Evolutionary conservation across 805 yeast genomes (phyloP).

Genomic region (Grigorovia jiainica): DNA sequence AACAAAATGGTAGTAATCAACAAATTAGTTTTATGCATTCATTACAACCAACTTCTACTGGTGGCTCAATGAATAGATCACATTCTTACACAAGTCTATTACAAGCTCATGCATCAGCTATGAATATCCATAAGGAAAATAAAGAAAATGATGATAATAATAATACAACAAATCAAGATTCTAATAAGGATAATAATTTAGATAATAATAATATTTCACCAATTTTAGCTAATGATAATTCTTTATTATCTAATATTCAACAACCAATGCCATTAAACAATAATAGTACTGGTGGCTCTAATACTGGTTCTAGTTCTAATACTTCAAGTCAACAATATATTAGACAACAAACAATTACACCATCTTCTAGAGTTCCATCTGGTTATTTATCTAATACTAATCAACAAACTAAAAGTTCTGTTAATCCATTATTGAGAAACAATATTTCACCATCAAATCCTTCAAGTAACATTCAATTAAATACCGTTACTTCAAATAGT

Average conservation of each 20-base stretch:
- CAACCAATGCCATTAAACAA: constrained; percentile 2
- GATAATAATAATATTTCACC: constrained; percentile 7
- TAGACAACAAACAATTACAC: constrained; percentile 24
- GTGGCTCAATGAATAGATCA: constrained; percentile 28
- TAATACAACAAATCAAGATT: constrained; percentile 11
- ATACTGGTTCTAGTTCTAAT: constrained; percentile 8
- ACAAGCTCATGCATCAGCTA: constrained; percentile 28
- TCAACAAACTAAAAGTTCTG: constrained; percentile 13
- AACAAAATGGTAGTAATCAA: background rate
- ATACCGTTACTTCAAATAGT: constrained; percentile 11
- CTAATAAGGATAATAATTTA: constrained; percentile 10
- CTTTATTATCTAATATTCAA: background rate
- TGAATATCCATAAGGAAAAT: constrained; percentile 11
- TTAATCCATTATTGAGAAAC: constrained; percentile 27
- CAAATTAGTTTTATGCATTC: constrained; percentile 18
- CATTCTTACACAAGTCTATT: constrained; percentile 28
- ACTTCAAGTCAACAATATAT: constrained; percentile 14
- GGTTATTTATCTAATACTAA: constrained; percentile 23
- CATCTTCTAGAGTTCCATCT: constrained; percentile 29
- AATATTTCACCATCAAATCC: constrained; percentile 16
- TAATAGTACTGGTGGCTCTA: constrained; percentile 2
- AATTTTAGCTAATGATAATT: background rate
- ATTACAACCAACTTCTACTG: constrained; percentile 29
- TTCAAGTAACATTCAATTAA: constrained; percentile 12
- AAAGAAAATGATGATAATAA: constrained; percentile 10